Evolutionary conservation across 352 stramenopile species (phyloP).

Genomic region (Peronospora destructor): DNA sequence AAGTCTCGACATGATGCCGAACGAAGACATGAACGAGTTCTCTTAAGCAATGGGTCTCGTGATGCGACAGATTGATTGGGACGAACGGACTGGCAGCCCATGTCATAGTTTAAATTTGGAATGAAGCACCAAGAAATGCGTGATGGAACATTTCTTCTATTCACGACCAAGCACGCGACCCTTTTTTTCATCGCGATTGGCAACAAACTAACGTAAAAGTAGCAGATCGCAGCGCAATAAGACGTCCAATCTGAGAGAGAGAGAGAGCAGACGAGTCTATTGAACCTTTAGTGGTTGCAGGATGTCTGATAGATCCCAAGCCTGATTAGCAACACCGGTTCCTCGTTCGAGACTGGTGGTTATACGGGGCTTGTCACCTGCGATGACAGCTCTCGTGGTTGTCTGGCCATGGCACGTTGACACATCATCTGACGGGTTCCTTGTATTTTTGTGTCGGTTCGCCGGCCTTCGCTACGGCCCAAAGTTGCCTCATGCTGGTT

Average conservation of each 20-base stretch:
- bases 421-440: not conserved
- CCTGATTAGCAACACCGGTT: slow-evolving; percentile 2
- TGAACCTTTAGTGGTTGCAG: not conserved
- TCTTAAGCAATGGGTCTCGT: slow-evolving; percentile 23
- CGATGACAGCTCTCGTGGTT: not conserved
- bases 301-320: slow-evolving; percentile 1
- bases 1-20: slow-evolving; percentile 19
- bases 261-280: not conserved
- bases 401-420: not conserved
- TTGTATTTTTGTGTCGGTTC: slow-evolving; percentile 1
- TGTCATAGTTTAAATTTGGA: not conserved
- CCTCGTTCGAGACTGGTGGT: not conserved
- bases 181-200: too few species aligned
- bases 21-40: slow-evolving; percentile 29
- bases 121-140: too few species aligned
- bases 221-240: not conserved
- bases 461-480: not conserved
- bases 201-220: not conserved
- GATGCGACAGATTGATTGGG: slow-evolving; percentile 18
- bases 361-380: not conserved
- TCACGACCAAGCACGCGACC: too few species aligned
- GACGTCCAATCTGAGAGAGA: not conserved
- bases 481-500: not conserved
- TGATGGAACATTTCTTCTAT: too few species aligned
- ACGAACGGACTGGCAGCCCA: slow-evolving; percentile 23